Evolutionary conservation across 2,329 filamentous ascomycete species (phyloP).

Genomic region (Cladosporium halotolerans): DNA sequence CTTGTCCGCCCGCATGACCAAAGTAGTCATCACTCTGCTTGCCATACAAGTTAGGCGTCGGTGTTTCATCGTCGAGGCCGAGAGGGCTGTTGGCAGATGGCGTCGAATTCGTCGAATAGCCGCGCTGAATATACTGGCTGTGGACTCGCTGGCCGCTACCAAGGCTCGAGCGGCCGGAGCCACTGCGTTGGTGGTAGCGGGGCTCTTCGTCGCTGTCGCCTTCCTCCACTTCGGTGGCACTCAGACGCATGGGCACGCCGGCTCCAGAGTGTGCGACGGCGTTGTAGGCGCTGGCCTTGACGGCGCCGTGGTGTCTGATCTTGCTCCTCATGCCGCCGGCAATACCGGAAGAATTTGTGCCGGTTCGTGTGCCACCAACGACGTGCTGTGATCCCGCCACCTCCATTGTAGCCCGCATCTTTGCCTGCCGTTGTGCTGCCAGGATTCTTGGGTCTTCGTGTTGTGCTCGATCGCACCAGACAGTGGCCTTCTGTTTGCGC

Average conservation of each 20-base stretch:
- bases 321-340: slow-evolving; percentile 63
- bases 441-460: slow-evolving; percentile 79
- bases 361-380: slow-evolving; percentile 22
- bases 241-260: slow-evolving; percentile 83
- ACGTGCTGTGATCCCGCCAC: slow-evolving; percentile 57
- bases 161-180: slow-evolving; percentile 65
- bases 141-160: slow-evolving; percentile 26
- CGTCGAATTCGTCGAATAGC: slow-evolving; percentile 13
- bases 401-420: slow-evolving; percentile 77
- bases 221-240: slow-evolving; percentile 90
- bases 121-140: slow-evolving; percentile 41
- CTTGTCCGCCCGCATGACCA: slow-evolving; percentile 33
- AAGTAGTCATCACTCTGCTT: slow-evolving; percentile 37
- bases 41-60: slow-evolving; percentile 34
- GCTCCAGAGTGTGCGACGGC: slow-evolving; percentile 65
- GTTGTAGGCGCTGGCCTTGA: slow-evolving; percentile 66
- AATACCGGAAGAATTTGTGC: slow-evolving; percentile 31
- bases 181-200: slow-evolving; percentile 60
- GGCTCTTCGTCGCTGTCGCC: slow-evolving; percentile 71
- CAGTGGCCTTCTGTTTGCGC: slow-evolving; percentile 92
- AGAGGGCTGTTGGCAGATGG: slow-evolving; percentile 26
- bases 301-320: slow-evolving; percentile 81
- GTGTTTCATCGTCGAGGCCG: slow-evolving; percentile 41
- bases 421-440: slow-evolving; percentile 79
- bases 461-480: slow-evolving; percentile 95